Percentiles rank a stretch among this genome's conserved stretches.
Conservation (phyloP, 768 basidiomycete species). For the Russula brevipes region DNA sequence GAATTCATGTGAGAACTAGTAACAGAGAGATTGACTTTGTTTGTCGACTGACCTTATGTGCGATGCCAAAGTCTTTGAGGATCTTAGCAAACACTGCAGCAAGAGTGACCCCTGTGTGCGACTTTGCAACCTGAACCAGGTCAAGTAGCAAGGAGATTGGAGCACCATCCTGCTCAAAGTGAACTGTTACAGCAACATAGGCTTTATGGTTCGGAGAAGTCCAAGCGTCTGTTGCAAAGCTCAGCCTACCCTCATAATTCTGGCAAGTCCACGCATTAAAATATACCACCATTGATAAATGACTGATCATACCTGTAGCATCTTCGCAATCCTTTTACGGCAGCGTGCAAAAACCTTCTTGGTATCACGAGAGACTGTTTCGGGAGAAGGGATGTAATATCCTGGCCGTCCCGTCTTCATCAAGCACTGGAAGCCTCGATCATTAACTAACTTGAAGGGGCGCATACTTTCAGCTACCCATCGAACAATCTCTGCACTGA, state of each 20-base stretch:
- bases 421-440: conserved; percentile 32
- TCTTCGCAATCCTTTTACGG: conserved; percentile 29
- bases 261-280: too few relatives aligned
- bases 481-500: conserved; percentile 33
- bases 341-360: conserved; percentile 29
- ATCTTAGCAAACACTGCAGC: neutral
- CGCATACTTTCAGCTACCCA: conserved; percentile 36
- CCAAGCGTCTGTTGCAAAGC: neutral
- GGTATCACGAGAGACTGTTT: conserved; percentile 34
- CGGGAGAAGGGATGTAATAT: conserved; percentile 33
- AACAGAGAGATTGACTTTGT: too few relatives aligned
- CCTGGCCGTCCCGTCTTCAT: conserved; percentile 35
- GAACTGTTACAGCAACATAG: neutral
- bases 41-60: conserved; percentile 35
- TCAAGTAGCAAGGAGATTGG: neutral
- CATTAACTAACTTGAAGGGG: conserved; percentile 35
- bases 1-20: neutral
- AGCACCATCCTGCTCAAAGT: neutral
- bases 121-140: neutral
- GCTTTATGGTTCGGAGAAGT: neutral
- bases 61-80: conserved; percentile 27
- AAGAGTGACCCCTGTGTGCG: neutral
- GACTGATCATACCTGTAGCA: conserved; percentile 26
- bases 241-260: neutral
- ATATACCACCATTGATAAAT: conserved; percentile 15